phyloP scores from a whole-genome alignment of 306 rosid species.

The Citrullus colocynthis region DNA sequence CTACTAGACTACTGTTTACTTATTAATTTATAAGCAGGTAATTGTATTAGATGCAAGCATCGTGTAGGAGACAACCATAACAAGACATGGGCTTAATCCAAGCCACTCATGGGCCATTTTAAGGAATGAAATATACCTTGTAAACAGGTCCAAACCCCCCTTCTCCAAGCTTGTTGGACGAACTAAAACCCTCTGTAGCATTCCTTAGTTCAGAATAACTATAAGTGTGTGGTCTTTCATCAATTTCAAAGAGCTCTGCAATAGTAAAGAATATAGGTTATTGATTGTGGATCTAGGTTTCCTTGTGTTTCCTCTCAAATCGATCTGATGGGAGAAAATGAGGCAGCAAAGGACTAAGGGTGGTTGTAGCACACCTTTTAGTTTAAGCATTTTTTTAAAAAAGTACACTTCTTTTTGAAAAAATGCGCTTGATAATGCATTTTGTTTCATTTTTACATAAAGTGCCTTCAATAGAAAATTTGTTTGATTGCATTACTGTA shows the following conservation, averaged over 20 bases:
- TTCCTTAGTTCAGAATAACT: conserved; percentile 43
- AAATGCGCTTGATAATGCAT: not conserved
- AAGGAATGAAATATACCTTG: conserved; percentile 26
- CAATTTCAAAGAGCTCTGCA: conserved; percentile 57
- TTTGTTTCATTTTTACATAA: not conserved
- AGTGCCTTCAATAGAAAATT: not conserved
- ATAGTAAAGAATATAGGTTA: conserved; percentile 1
- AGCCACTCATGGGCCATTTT: not conserved
- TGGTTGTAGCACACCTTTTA: not conserved
- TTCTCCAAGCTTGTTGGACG: conserved; percentile 56
- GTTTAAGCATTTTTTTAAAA: not conserved
- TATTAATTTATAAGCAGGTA: too few species aligned
- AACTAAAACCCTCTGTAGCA: conserved; percentile 55
- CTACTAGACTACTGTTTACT: not conserved
- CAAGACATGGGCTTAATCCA: not conserved
- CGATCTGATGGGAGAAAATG: not conserved
- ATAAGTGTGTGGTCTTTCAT: conserved; percentile 53
- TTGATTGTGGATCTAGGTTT: not conserved
- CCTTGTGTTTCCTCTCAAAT: not conserved
- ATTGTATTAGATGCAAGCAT: not conserved
- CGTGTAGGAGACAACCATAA: not conserved
- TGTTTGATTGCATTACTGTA: not conserved
- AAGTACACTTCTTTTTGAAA: too few species aligned
- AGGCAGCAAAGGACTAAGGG: not conserved
- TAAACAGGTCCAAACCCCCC: conserved; percentile 85